These are phyloP conservation scores for Suillus sp. DNA, from an alignment of 768 basidiomycete species.

Conservation along the genomic window DNA sequence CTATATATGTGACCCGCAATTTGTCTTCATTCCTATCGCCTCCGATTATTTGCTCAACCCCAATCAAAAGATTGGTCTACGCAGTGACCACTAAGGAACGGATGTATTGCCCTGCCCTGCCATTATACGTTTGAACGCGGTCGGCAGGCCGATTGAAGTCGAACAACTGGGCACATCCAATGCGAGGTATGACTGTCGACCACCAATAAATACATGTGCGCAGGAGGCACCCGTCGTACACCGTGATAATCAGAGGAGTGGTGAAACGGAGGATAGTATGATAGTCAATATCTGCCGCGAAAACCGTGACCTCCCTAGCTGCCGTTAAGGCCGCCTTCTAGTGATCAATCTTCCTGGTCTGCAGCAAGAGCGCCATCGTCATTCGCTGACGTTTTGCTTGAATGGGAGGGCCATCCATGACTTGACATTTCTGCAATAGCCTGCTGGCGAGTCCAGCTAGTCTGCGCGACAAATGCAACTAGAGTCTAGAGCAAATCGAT, in stretches of 20 bases:
- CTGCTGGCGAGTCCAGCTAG: conserved; percentile 31
- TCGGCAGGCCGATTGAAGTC: neutral
- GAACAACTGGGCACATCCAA: neutral
- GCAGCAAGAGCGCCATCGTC: neutral
- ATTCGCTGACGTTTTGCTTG: neutral
- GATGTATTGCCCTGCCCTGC: neutral
- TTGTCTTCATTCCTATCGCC: neutral
- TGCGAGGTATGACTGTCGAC: neutral
- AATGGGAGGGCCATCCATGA: neutral
- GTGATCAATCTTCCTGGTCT: neutral
- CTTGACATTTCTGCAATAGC: conserved; percentile 25
- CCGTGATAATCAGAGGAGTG: neutral
- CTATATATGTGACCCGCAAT: neutral
- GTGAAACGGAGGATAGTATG: neutral
- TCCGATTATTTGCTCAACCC: neutral
- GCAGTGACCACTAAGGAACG: neutral
- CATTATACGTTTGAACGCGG: neutral
- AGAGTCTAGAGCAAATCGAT: conserved; percentile 29
- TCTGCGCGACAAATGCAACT: conserved; percentile 36
- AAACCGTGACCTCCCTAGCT: neutral
- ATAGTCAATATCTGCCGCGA: neutral
- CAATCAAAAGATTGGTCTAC: neutral
- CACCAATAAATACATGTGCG: neutral
- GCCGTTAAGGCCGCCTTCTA: too few relatives aligned
- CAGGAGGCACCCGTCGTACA: neutral